These are phyloP conservation scores for Candida yuanshanica DNA, from an alignment of 805 yeast genomes.

Conservation along the genomic window DNA sequence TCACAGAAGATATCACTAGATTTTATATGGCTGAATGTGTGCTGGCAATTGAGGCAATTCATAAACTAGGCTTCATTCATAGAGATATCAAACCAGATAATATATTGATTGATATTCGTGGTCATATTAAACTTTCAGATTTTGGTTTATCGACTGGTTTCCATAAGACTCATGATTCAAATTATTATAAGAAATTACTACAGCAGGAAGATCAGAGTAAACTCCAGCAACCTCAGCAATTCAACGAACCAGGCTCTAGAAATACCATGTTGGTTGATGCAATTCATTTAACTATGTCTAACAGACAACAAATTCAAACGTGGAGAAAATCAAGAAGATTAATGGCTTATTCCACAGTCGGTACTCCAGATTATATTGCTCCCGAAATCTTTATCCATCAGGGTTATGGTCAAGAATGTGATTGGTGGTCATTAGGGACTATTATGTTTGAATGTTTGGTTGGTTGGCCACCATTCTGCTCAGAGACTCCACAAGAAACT, in stretches of 20 bases:
- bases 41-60: constrained; percentile 88
- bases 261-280: constrained; percentile 90
- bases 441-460: constrained; percentile 94
- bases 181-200: constrained; percentile 71
- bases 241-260: constrained; percentile 37
- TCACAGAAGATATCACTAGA: constrained; percentile 92
- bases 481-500: constrained; percentile 90
- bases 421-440: constrained; percentile 98
- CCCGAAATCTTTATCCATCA: constrained; percentile 86
- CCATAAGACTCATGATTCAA: constrained; percentile 87
- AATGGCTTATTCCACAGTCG: constrained; percentile 95
- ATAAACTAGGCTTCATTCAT: constrained; percentile 92
- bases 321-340: constrained; percentile 70
- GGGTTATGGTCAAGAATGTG: constrained; percentile 91
- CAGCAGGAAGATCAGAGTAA: constrained; percentile 57
- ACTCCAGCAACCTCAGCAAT: constrained; percentile 31
- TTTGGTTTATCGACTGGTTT: constrained; percentile 97
- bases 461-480: constrained; percentile 97
- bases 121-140: constrained; percentile 91
- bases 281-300: constrained; percentile 90
- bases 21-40: constrained; percentile 97
- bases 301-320: constrained; percentile 78
- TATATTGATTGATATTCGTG: constrained; percentile 76
- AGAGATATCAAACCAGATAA: constrained; percentile 98
- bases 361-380: constrained; percentile 99